These are phyloP conservation scores for Phytophthora cryptogea DNA, from an alignment of 352 stramenopile species.

Conservation along the genomic window DNA sequence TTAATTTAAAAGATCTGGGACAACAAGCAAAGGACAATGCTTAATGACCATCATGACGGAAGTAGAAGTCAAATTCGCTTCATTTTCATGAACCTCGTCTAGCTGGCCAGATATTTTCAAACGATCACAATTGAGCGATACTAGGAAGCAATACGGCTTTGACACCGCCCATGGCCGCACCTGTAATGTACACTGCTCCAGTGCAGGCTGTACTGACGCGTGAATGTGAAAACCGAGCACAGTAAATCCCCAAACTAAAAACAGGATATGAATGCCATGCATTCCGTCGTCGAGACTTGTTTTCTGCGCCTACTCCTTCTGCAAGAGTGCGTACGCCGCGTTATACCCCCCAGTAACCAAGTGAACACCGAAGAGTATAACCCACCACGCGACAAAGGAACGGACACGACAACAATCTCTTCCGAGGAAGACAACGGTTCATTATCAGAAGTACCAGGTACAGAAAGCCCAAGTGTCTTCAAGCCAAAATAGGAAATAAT, in stretches of 20 bases:
- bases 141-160: conserved; percentile 30
- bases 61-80: conserved; percentile 27
- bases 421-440: no score
- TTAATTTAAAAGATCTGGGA: conserved; percentile 22
- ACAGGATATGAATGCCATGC: conserved; percentile 10
- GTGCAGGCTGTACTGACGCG: conserved; percentile 1
- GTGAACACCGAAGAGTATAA: no score
- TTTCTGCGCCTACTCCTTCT: no score
- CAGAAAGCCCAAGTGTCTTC: no score
- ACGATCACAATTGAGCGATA: conserved; percentile 35
- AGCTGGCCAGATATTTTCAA: conserved; percentile 16
- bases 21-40: conserved; percentile 34
- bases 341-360: no score
- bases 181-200: conserved; percentile 25
- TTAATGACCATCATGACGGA: conserved; percentile 32
- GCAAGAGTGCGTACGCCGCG: no score
- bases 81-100: conserved; percentile 21
- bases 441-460: no score
- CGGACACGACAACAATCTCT: no score
- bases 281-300: no score
- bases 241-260: conserved; percentile 16
- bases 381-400: no score
- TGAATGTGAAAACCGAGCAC: conserved; percentile 22
- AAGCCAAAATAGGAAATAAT: no score
- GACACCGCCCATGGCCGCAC: conserved; percentile 35